phyloP scores from a whole-genome alignment of 768 basidiomycete species.

The Lentinula aciculospora region DNA sequence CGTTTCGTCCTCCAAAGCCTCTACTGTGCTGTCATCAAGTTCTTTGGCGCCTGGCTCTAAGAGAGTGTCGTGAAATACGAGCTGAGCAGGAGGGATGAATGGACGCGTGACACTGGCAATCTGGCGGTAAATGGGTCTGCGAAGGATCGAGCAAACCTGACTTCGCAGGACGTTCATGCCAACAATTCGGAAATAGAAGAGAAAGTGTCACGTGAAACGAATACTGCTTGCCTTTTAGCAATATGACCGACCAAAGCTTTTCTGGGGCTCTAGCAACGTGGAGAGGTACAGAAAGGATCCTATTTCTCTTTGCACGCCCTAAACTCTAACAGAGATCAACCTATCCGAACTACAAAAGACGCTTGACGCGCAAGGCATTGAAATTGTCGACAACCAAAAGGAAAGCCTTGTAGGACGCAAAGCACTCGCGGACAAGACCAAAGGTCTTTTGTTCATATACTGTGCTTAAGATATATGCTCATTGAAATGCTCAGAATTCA shows the following conservation, averaged over 20 bases:
- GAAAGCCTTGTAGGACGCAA: slow-evolving; percentile 93
- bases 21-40: slow-evolving; percentile 7
- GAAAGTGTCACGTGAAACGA: slow-evolving; percentile 17
- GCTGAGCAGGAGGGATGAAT: slow-evolving; percentile 31
- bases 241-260: slow-evolving; percentile 67
- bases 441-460: slow-evolving; percentile 54
- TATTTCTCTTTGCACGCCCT: not conserved
- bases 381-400: slow-evolving; percentile 98
- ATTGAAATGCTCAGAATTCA: slow-evolving; percentile 68
- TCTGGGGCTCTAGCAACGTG: slow-evolving; percentile 89
- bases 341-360: slow-evolving; percentile 89
- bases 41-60: slow-evolving; percentile 6
- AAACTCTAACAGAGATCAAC: slow-evolving; percentile 60
- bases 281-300: slow-evolving; percentile 56
- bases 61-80: slow-evolving; percentile 4
- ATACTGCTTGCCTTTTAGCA: not conserved
- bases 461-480: not conserved
- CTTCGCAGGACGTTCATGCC: slow-evolving; percentile 24
- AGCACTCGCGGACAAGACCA: slow-evolving; percentile 90
- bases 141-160: slow-evolving; percentile 15
- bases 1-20: slow-evolving; percentile 8
- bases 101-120: slow-evolving; percentile 14
- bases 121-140: slow-evolving; percentile 14
- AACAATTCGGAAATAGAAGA: slow-evolving; percentile 10
- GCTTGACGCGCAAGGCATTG: slow-evolving; percentile 87